A percentile compares a stretch with the other conserved stretches of the same genome.
Evolutionary conservation across 257 asterid species (phyloP).

Genomic region (Solanum neorickii): DNA sequence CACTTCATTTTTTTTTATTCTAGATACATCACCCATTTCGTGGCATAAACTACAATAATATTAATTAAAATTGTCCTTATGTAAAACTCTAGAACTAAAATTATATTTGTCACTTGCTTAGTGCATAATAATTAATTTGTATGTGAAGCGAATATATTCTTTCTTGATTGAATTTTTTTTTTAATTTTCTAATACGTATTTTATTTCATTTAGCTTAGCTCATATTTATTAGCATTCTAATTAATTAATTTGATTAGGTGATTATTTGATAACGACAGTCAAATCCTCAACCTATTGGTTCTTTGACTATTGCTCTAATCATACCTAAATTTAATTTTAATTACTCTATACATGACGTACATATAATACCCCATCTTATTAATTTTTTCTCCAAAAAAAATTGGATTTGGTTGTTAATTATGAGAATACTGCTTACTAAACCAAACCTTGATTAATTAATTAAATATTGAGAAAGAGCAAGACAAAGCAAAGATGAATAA

Average conservation of each 20-base stretch:
- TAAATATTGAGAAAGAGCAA: not conserved
- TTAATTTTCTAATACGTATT: not conserved
- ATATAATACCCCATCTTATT: constrained; percentile 2
- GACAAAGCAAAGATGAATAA: not conserved
- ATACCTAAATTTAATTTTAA: constrained; percentile 16
- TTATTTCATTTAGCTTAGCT: not conserved
- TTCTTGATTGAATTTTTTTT: not conserved
- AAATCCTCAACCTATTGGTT: constrained; percentile 6
- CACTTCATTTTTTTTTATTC: not conserved
- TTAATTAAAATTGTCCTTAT: not conserved
- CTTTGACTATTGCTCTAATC: constrained; percentile 29
- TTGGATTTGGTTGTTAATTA: not conserved
- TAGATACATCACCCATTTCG: not conserved
- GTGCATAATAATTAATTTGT: not conserved
- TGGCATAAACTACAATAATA: not conserved
- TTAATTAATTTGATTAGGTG: constrained; percentile 24
- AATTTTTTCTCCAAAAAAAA: not conserved
- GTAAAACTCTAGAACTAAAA: not conserved
- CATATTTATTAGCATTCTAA: not conserved
- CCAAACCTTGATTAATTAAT: not conserved
- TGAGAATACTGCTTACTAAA: not conserved
- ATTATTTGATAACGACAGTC: constrained; percentile 55
- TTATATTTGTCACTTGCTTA: not conserved
- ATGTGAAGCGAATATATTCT: not conserved
- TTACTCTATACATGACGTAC: constrained; percentile 15